Evolutionary conservation across 202 grass and related monocot species (phyloP), one percentile per base, ranked within the genome.

Genomic region (Digitaria exilis): DNA sequence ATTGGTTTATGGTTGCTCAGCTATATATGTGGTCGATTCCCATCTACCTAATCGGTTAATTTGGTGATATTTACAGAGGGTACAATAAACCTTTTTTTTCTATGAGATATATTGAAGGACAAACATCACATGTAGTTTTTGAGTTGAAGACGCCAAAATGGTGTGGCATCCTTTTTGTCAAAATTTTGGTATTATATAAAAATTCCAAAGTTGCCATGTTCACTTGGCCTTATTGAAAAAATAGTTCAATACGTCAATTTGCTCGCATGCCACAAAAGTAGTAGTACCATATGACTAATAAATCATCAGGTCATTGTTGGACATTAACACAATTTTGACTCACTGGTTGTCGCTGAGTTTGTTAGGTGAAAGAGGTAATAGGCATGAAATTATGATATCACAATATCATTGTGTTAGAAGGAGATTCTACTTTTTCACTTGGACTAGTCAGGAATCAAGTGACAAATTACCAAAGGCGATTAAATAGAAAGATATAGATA

Each of bases 201-300:
- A 30, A 7, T 61, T 6, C 14, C 4, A 61, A 61, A 61, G 6
- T 15, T 61, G 1, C 1, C 0, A 2, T 15, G 7, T 31, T 17
- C 10, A 4, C 55, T 58, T 58, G 10, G 10, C 9, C 9, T 25
- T 24, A 57, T 57, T 25, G 10, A 24, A 57, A 24, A 16, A 25
- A 25, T 2, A 3, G 54, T 24, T 4, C n/a, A 56, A 56, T 0
- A 24, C 8, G 2, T 24, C 54, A 25, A 58, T 58, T 64, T 18
- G 2, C 18, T 0, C 2, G 0, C 7, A 7, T 10, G 0, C 10
- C 2, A 31, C 0, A 10, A 1, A 65, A 19, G 17, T 1, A 17
- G 19, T 11, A 10, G 10, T 58, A 4, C 9, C 3, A 1, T 25
- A 25, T 57, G 54, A 57, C 54, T n/a, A 24, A 22, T 10, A 57